Percentiles rank a stretch among this genome's conserved stretches.
Evolutionary conservation across 192 early-diverging fungal species (phyloP).

Genomic region (Bifiguratus adelaidae): DNA sequence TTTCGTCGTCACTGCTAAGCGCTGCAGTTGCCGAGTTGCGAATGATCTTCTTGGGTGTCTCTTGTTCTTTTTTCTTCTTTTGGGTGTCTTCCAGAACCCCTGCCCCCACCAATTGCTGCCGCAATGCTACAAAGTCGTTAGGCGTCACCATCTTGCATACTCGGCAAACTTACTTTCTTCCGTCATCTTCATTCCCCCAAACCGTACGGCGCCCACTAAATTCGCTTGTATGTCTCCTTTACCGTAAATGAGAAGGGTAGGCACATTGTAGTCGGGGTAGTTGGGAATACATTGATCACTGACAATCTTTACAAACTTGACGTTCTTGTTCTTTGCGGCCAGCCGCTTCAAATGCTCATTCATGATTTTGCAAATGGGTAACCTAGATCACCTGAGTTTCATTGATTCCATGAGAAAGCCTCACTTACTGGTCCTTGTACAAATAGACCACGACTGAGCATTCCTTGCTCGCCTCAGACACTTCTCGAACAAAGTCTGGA

Average conservation of each 20-base stretch:
- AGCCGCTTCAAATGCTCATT: slow-evolving; percentile 60
- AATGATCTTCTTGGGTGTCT: slow-evolving; percentile 29
- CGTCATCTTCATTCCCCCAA: slow-evolving; percentile 77
- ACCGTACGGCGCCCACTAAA: slow-evolving; percentile 64
- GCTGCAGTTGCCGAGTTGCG: slow-evolving; percentile 40
- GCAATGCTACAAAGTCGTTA: slow-evolving; percentile 1
- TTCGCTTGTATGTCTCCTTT: slow-evolving; percentile 79
- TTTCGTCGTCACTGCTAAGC: slow-evolving; percentile 43
- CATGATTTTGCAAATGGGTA: slow-evolving; percentile 83
- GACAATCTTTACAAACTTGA: slow-evolving; percentile 92
- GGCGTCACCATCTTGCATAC: too few species aligned
- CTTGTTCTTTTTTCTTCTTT: background rate
- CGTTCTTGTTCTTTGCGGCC: slow-evolving; percentile 65
- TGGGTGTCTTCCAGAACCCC: slow-evolving; percentile 13
- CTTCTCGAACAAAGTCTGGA: slow-evolving; percentile 82
- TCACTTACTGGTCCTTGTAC: slow-evolving; percentile 46
- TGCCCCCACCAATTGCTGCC: slow-evolving; percentile 21
- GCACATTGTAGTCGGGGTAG: slow-evolving; percentile 85
- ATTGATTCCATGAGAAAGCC: background rate
- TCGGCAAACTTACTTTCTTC: slow-evolving; percentile 41
- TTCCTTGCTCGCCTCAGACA: slow-evolving; percentile 84
- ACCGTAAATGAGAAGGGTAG: slow-evolving; percentile 87
- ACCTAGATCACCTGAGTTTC: slow-evolving; percentile 17
- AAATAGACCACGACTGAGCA: slow-evolving; percentile 51
- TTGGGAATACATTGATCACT: slow-evolving; percentile 90